Evolutionary conservation across 2,329 filamentous ascomycete genomes (phyloP).

Genomic region (Colletotrichum musicola): DNA sequence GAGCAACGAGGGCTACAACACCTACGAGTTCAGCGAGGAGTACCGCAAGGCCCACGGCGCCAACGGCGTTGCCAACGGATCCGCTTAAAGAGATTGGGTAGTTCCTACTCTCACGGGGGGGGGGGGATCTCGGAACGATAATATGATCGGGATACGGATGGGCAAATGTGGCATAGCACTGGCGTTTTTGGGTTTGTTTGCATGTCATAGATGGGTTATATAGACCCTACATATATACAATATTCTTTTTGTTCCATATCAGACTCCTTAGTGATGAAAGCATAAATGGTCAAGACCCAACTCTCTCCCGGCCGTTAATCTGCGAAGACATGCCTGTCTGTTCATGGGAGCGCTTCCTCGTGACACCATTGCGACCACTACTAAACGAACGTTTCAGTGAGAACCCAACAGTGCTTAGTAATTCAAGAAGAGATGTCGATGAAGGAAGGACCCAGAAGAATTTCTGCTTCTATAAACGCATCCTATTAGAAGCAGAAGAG

Average conservation of each 20-base stretch:
- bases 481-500: no score
- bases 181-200: slow-evolving; percentile 29
- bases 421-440: no score
- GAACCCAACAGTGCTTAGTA: no score
- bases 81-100: slow-evolving; percentile 4
- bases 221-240: neutral
- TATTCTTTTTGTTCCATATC: neutral
- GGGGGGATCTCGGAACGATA: neutral
- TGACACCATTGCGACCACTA: no score
- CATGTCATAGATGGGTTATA: neutral
- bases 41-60: slow-evolving; percentile 28
- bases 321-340: no score
- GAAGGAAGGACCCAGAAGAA: no score
- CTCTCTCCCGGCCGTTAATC: no score
- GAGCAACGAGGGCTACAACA: slow-evolving; percentile 45
- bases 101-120: no score
- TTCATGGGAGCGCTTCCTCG: no score
- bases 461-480: no score
- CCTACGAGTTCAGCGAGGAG: slow-evolving; percentile 46
- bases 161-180: slow-evolving; percentile 16
- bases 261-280: neutral
- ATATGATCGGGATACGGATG: slow-evolving; percentile 8
- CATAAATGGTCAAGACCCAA: no score
- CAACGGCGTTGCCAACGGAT: slow-evolving; percentile 19
- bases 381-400: no score